Evolutionary conservation across 176 grass and related monocot genomes (phyloP), one percentile per base, ranked within the genome.

Genomic region (Oryza rufipogon): DNA sequence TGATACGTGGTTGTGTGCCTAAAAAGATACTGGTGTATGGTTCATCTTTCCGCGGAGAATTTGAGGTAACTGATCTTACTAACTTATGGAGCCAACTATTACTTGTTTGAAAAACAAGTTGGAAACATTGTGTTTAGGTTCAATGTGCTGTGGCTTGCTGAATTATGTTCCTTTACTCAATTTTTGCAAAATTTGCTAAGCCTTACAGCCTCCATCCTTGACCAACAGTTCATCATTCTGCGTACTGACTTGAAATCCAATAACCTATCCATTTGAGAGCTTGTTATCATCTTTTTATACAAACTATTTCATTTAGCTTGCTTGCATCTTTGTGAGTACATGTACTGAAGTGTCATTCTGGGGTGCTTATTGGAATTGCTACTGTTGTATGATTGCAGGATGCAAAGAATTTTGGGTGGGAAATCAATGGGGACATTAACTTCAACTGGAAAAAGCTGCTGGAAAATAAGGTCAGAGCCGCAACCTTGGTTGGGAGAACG

Each of bases 21-120:
- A 98, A 98, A 79, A 98, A 98, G 91, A 98, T 98, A 42, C 75
- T 98, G 8, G 96, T 98, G 45, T 98, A 98, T 68, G 93, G 89
- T 6, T 70, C 96, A 16, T 87, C 91, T 20, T 98, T 98, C 89
- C 54, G 83, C 8, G 93, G 96, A 28, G 96, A 98, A 79, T 98
- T 98, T 73, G 93, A 98, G 91, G 95, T 91, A 79, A 68, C 49
- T 77, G 5, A 1, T 42, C 64, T 32, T 25, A 33, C 26, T 64
- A 28, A n/a, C 78, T 34, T 68, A 66, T 39, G 20, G 6, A 30
- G 71, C 11, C 15, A 67, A 10, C 9, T 12, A 28, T 32, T 4
- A 13, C 28, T 0, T 13, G 8, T 4, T 72, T 22, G 0, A 39
- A 46, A 13, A 5, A 15, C 4, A 16, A 11, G 25, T 63, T 28